Percentiles rank a stretch among this genome's conserved stretches.
phyloP scores from a whole-genome alignment of 805 yeast species.

The Metschnikowia dekortorum region DNA sequence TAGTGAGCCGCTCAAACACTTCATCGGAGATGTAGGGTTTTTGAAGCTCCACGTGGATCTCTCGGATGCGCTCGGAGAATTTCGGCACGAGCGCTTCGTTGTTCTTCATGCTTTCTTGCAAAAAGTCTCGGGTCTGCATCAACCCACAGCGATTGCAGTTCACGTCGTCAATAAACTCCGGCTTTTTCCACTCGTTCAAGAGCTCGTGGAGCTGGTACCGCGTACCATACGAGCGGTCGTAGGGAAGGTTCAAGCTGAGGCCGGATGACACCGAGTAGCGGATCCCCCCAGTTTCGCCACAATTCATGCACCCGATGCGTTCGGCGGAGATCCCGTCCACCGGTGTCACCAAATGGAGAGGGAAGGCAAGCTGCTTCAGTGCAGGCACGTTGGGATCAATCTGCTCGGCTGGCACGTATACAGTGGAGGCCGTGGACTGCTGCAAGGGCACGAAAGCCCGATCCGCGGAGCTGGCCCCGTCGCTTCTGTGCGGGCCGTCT shows the following conservation, averaged over 20 bases:
- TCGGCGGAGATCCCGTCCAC: slow-evolving; percentile 88
- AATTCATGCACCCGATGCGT: slow-evolving; percentile 81
- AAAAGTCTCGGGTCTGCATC: slow-evolving; percentile 50
- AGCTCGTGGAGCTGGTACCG: slow-evolving; percentile 45
- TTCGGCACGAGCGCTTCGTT: slow-evolving; percentile 27
- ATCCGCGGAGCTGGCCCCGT: not conserved
- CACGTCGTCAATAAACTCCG: slow-evolving; percentile 88
- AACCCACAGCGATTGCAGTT: slow-evolving; percentile 93
- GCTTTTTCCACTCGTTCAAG: slow-evolving; percentile 62
- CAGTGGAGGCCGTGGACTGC: slow-evolving; percentile 27
- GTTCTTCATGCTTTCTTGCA: slow-evolving; percentile 36
- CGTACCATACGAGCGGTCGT: slow-evolving; percentile 34
- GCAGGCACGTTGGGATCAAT: slow-evolving; percentile 65
- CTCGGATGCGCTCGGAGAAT: slow-evolving; percentile 26
- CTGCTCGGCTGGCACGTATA: slow-evolving; percentile 68
- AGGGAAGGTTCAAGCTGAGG: slow-evolving; percentile 64
- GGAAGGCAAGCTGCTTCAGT: slow-evolving; percentile 41
- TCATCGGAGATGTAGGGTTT: slow-evolving; percentile 77
- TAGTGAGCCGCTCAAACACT: slow-evolving; percentile 66
- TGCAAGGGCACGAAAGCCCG: slow-evolving; percentile 16
- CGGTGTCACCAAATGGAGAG: slow-evolving; percentile 70
- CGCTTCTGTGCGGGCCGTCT: too few relatives aligned
- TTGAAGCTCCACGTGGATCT: slow-evolving; percentile 44
- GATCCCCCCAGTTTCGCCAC: slow-evolving; percentile 94
- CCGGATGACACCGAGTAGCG: slow-evolving; percentile 78